Percentiles rank a stretch among this genome's conserved stretches.
phyloP scores from a whole-genome alignment of 306 rosid species.

The Ochetophila trinervis region DNA sequence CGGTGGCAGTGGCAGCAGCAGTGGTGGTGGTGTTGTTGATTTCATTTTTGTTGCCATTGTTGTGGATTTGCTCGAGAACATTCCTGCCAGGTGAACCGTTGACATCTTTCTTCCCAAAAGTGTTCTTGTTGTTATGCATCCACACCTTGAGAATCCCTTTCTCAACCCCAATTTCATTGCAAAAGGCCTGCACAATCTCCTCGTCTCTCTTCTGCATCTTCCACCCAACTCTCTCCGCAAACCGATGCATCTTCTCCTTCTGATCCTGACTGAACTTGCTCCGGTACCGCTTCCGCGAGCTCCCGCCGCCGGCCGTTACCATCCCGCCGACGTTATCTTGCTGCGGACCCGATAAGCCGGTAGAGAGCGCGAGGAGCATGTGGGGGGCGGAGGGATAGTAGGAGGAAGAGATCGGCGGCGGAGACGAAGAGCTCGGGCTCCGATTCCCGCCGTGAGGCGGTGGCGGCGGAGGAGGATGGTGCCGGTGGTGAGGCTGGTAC shows the following conservation, averaged over 20 bases:
- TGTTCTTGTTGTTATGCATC: slow-evolving; percentile 98
- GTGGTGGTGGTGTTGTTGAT: background rate
- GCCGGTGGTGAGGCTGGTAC: slow-evolving; percentile 84
- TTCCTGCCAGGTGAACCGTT: slow-evolving; percentile 3
- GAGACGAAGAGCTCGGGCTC: slow-evolving; percentile 80
- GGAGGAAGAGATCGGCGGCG: slow-evolving; percentile 96
- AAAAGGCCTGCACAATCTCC: slow-evolving; percentile 52
- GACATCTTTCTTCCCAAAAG: slow-evolving; percentile 41
- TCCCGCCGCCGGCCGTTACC: slow-evolving; percentile 22
- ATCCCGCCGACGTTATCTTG: slow-evolving; percentile 36
- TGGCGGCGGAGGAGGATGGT: slow-evolving; percentile 38
- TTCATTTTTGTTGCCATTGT: slow-evolving; percentile 9
- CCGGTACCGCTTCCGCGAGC: slow-evolving; percentile 57
- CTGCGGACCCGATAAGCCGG: slow-evolving; percentile 40
- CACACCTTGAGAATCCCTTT: slow-evolving; percentile 81
- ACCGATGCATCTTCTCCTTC: slow-evolving; percentile 80
- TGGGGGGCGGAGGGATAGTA: slow-evolving; percentile 94
- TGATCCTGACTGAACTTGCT: slow-evolving; percentile 76
- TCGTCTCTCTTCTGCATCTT: slow-evolving; percentile 96
- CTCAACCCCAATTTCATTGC: slow-evolving; percentile 64
- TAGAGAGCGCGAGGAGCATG: slow-evolving; percentile 83
- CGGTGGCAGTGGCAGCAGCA: no score
- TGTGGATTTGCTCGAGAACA: slow-evolving; percentile 28
- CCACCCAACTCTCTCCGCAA: slow-evolving; percentile 84
- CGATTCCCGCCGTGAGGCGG: slow-evolving; percentile 25